Conservation (phyloP, 2,329 filamentous ascomycete genomes). For the Colletotrichum nymphaeae region DNA sequence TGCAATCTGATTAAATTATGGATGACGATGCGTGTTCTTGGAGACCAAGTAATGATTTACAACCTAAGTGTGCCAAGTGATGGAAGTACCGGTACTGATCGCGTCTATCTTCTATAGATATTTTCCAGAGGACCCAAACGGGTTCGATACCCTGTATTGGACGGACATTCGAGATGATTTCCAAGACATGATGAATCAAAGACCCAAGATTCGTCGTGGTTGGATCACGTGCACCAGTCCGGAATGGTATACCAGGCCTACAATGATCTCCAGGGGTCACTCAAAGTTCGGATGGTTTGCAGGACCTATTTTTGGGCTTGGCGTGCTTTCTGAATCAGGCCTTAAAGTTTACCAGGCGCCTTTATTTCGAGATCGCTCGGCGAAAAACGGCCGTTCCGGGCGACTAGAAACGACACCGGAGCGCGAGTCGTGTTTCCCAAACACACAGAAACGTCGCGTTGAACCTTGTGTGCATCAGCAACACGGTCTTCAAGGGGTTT, state of each 20-base stretch:
- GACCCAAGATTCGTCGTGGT: no score
- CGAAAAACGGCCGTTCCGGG: not conserved
- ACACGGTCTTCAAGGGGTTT: not conserved
- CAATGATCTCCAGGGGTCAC: not conserved
- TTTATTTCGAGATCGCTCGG: not conserved
- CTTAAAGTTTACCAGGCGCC: not conserved
- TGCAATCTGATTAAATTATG: no score
- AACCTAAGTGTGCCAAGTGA: no score
- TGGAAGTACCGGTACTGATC: no score
- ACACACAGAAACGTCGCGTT: not conserved
- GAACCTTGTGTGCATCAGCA: not conserved
- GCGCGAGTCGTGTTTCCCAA: not conserved
- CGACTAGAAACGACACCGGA: not conserved
- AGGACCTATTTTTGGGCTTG: not conserved
- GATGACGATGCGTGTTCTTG: no score
- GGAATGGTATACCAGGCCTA: not conserved
- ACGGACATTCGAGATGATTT: no score
- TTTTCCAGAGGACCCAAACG: no score
- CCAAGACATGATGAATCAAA: no score
- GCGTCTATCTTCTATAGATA: no score
- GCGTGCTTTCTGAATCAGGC: not conserved
- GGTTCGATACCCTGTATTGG: no score
- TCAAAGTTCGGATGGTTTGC: not conserved
- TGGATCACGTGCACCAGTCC: not conserved
- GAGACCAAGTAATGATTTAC: no score